These are phyloP conservation scores for Filobasidium uniguttulatum DNA, from an alignment of 1,284 basidiomycete genomes.

Conservation along the genomic window DNA sequence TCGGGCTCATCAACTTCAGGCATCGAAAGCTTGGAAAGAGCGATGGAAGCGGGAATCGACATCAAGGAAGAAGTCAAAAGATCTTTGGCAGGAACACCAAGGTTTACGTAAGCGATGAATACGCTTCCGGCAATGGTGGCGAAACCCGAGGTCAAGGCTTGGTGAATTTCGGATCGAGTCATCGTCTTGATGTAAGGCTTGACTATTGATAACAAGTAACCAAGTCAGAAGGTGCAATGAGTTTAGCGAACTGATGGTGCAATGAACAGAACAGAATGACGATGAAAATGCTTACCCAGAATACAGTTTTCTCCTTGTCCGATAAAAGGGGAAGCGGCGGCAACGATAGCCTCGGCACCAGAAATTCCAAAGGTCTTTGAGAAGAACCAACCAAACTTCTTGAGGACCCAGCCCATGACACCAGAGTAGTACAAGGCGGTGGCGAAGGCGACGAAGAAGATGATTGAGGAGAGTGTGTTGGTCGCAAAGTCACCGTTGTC, in stretches of 20 bases:
- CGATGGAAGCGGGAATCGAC: constrained; percentile 85
- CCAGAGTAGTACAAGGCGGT: constrained; percentile 58
- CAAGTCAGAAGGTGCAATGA: no score
- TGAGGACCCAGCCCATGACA: constrained; percentile 75
- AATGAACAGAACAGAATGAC: no score
- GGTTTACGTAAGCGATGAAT: constrained; percentile 62
- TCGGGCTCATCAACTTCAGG: constrained; percentile 74
- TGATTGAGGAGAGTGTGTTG: constrained; percentile 54
- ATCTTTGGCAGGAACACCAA: constrained; percentile 67
- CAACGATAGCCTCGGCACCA: constrained; percentile 82
- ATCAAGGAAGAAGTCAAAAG: constrained; percentile 82
- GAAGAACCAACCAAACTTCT: constrained; percentile 80
- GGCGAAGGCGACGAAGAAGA: constrained; percentile 76
- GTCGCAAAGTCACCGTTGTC: constrained; percentile 64
- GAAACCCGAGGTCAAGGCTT: constrained; percentile 73
- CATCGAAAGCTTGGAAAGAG: constrained; percentile 71
- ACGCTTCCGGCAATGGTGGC: constrained; percentile 85
- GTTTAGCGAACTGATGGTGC: no score
- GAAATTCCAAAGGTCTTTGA: constrained; percentile 44
- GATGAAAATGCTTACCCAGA: constrained; percentile 34
- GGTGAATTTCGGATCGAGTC: constrained; percentile 77
- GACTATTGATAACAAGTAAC: constrained; percentile 40
- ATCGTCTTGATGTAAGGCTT: constrained; percentile 74
- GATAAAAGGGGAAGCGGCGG: constrained; percentile 79
- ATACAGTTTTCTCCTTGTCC: constrained; percentile 74